Percentiles rank a stretch among this genome's conserved stretches.
Conservation (phyloP, 2,329 filamentous ascomycete species). For the Colletotrichum endophyticum region DNA sequence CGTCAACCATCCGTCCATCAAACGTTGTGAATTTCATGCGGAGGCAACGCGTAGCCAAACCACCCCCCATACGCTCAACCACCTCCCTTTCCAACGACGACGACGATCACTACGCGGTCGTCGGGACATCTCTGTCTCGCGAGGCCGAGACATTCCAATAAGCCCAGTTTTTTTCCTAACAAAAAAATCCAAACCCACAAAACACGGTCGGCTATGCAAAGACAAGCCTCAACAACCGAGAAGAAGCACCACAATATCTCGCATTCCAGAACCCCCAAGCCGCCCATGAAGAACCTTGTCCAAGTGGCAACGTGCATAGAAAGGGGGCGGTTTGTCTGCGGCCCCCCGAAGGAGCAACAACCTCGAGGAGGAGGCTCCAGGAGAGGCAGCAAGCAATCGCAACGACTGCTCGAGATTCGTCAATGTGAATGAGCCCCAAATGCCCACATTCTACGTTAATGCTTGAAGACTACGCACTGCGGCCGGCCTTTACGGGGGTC, state of each 20-base stretch:
- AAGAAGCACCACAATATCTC: background rate
- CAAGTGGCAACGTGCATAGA: background rate
- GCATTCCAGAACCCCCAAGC: background rate
- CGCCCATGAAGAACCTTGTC: conserved; percentile 1
- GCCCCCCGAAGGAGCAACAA: background rate
- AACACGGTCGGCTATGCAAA: conserved; percentile 2
- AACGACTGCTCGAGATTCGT: background rate
- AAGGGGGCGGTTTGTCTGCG: background rate
- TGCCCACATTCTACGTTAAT: background rate
- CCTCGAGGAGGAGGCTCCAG: background rate
- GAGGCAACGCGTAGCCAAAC: background rate
- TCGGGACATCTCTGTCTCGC: background rate
- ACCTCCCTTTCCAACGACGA: background rate
- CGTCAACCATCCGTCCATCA: background rate
- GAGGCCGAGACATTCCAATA: background rate
- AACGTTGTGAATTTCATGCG: background rate
- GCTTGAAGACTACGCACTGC: background rate
- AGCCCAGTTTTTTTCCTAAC: background rate
- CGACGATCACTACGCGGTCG: background rate
- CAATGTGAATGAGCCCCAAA: background rate
- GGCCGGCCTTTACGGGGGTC: background rate
- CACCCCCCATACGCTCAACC: background rate
- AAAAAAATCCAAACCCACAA: background rate
- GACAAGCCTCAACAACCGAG: conserved; percentile 8
- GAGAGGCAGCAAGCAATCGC: background rate